A percentile compares a stretch with the other conserved stretches of the same genome.
Conservation (phyloP, 2,329 filamentous ascomycete species). For the Fusarium robinianum region DNA sequence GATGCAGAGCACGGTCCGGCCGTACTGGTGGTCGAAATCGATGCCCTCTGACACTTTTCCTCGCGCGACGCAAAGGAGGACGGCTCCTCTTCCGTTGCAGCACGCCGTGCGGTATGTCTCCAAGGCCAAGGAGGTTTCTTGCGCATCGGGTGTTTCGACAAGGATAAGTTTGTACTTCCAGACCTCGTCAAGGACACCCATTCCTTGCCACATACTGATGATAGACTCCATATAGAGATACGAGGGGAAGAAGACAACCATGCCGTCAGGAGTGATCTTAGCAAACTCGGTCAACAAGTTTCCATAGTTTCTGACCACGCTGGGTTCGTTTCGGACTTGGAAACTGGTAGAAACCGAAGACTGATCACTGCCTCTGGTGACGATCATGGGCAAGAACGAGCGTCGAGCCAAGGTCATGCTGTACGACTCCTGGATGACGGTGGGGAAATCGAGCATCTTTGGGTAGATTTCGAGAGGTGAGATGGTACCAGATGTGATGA, state of each 20-base stretch:
- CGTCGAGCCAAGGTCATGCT: conserved; percentile 91
- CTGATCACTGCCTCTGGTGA: conserved; percentile 93
- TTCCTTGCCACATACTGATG: conserved; percentile 98
- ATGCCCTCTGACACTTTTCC: conserved; percentile 98
- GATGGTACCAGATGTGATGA: conserved; percentile 97
- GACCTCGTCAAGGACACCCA: conserved; percentile 95
- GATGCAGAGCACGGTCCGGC: conserved; percentile 92
- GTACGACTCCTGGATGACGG: conserved; percentile 96
- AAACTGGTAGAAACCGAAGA: conserved; percentile 92
- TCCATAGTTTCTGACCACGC: conserved; percentile 96
- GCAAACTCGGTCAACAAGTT: conserved; percentile 92
- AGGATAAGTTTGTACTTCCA: conserved; percentile 99
- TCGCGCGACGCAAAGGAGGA: conserved; percentile 91
- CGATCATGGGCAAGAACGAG: conserved; percentile 98
- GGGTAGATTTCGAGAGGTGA: conserved; percentile 99
- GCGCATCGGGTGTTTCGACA: conserved; percentile 95
- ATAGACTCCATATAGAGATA: conserved; percentile 99
- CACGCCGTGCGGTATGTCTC: conserved; percentile 98
- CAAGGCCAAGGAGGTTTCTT: conserved; percentile 92
- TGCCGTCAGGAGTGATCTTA: conserved; percentile 91
- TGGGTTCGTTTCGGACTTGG: conserved; percentile 92
- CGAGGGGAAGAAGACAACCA: conserved; percentile 99
- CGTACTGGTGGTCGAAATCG: conserved; percentile 99
- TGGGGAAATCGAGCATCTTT: conserved; percentile 93
- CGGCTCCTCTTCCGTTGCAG: conserved; percentile 92